These are phyloP conservation scores for Salicornia ramosissima DNA, from an alignment of 148 eudicot species.

Conservation along the genomic window DNA sequence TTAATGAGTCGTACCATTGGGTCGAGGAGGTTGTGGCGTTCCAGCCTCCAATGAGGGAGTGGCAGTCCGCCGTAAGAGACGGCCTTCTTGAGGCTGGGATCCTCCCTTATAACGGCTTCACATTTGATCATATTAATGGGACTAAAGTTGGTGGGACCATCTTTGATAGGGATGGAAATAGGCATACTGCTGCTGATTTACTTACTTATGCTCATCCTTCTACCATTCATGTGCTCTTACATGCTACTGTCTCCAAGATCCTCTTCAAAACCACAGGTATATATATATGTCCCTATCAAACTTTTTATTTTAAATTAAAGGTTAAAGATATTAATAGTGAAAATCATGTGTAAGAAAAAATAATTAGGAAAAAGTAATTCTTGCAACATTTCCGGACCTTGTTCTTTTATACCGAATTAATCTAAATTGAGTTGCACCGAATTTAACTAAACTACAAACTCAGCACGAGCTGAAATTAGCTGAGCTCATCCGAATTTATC, in stretches of 20 bases:
- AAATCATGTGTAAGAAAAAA: too few relatives aligned
- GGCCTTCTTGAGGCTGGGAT: conserved; percentile 68
- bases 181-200: conserved; percentile 84
- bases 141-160: conserved; percentile 81
- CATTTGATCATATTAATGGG: conserved; percentile 68
- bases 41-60: conserved; percentile 54
- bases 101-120: conserved; percentile 63
- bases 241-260: conserved; percentile 62
- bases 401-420: too few relatives aligned
- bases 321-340: too few relatives aligned
- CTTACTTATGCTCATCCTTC: conserved; percentile 49
- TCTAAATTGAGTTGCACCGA: too few relatives aligned
- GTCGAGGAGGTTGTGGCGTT: conserved; percentile 71
- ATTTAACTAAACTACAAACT: too few relatives aligned
- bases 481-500: too few relatives aligned
- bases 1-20: conserved; percentile 69
- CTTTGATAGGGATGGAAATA: conserved; percentile 47
- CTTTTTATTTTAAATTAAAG: too few relatives aligned
- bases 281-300: neutral
- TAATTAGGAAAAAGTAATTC: too few relatives aligned
- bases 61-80: conserved; percentile 76
- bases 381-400: too few relatives aligned
- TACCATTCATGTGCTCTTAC: conserved; percentile 50
- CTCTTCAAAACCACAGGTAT: conserved; percentile 56
- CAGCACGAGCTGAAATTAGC: too few relatives aligned